Evolutionary conservation across 2,329 filamentous ascomycete genomes (phyloP), one percentile per base, ranked within the genome.

Genomic region (Amylocarpus encephaloides): DNA sequence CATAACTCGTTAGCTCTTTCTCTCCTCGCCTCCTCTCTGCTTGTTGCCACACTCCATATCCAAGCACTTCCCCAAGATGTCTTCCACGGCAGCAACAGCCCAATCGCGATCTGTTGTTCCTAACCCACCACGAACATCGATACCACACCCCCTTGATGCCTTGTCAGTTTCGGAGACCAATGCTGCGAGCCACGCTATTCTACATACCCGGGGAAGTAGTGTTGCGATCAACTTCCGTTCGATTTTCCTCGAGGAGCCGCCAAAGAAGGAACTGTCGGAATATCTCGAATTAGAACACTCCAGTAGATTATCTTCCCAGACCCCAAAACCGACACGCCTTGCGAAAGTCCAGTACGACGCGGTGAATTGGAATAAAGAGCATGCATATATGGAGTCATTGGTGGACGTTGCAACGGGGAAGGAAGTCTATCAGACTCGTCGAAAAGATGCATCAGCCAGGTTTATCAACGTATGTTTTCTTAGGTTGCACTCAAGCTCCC

Each of bases 151-250:
- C 12, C 69, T 77, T 50, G 68, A 70, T 46, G 71, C 68, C 45
- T 67, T 78, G 36, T 69, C 64, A 12, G 52, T 71, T 39, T 64
- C 70, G 18, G 75, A 78, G 60, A 71, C 71, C n/a, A 63, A 71
- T 71, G 48, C 80, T 74, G 76, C 80, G 74, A 2, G 69, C 65
- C 34, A 72, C 69, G 63, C 73, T 15, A 62, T 78, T 45, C 59
- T 72, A 10, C 15, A 12, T 30, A 42, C 33, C n/a, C 44, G 43
- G 44, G 47, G 55, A n/a, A 44, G 43, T n/a, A 44, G 42, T n/a
- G 52, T 50, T n/a, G 75, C 74, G 5, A 70, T 83, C 39, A 75
- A 80, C 45, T 85, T 82, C 71, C 82, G 83, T 62, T 70, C 72
- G 19, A 70, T 84, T n/a, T 82, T 73, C 11, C 67, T 81, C 7